Conservation (phyloP, 169 alveolate genomes). For the Eimeria sp. region DNA sequence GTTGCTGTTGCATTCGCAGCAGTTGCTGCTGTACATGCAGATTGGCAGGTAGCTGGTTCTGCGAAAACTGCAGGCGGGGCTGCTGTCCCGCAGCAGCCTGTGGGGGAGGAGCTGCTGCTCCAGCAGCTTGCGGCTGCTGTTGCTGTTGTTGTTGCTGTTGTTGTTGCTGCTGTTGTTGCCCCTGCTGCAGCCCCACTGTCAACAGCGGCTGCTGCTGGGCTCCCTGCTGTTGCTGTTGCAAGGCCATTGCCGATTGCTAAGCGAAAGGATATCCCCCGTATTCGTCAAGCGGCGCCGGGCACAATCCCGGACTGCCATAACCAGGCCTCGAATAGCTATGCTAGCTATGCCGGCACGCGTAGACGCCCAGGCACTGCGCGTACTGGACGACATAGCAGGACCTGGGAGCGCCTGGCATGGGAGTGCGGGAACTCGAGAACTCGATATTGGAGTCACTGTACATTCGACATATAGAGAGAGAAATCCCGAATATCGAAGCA, state of each 20-base stretch:
- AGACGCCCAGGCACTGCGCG: constrained; percentile 65
- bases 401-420: constrained; percentile 49
- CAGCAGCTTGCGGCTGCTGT: constrained; percentile 44
- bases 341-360: constrained; percentile 46
- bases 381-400: constrained; percentile 53
- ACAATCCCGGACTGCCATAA: not conserved
- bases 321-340: constrained; percentile 10
- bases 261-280: not conserved
- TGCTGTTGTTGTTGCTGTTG: constrained; percentile 17
- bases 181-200: constrained; percentile 63
- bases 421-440: constrained; percentile 40
- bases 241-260: constrained; percentile 38
- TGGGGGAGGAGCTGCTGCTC: constrained; percentile 5
- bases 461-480: not conserved
- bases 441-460: constrained; percentile 23
- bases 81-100: constrained; percentile 33
- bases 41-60: constrained; percentile 65
- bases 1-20: constrained; percentile 76
- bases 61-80: constrained; percentile 73
- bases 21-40: constrained; percentile 66
- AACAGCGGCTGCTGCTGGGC: constrained; percentile 77
- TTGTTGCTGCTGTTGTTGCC: constrained; percentile 31
- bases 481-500: constrained; percentile 21
- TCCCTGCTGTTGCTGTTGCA: constrained; percentile 69
- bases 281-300: constrained; percentile 34